Base-by-base conservation (phyloP, 2,329 filamentous ascomycete genomes). In the Xylariaceae sp. region DNA sequence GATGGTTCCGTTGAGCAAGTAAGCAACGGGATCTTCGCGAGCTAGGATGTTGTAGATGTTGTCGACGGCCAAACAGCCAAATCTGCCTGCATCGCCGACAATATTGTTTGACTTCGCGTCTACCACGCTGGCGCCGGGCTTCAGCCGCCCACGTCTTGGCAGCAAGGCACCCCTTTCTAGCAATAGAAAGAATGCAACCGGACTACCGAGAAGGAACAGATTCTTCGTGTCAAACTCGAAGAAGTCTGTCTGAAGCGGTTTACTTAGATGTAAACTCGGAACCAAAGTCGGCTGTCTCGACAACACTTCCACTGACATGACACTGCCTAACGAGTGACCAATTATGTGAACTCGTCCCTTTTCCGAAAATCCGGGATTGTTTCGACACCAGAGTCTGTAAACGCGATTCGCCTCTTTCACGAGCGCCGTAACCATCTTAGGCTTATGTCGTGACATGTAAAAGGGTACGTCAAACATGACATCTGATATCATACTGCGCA, bases 401-500 rank as follows among this genome's bases (percentile, higher is more conserved):
- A 99, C 90, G 4, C 93, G 85, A 69, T 99, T 99, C 6, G 94
- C 93, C 76, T 99, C 94, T 60, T 82, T 83, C 47, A 96, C 87
- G 52, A 97, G 86, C 1, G 94, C 92, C 49, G 87, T 82, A 54
- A 96, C 89, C 92, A 99, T 97, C 73, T 92, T 96, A 3, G 88
- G 84, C 69, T 97, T 96, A 75, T 97, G 93, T 60, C 95, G 89
- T 0, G 93, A 97, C 76, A 99, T 87, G 75, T 97, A 99, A 72
- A 96, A 97, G 0, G 94, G 94, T 53, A 99, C 93, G 72, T 99
- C 94, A 53, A 97, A 88, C 91, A 99, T 97, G 67, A 99, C 91
- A 72, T 99, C 94, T 48, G 90, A 95, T 62, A 99, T 95, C 71
- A 99, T 86, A 69, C 89, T 90, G 51, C 94, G 87, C n/a, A 99